Percentiles rank a stretch among this genome's conserved stretches.
Evolutionary conservation across 2,329 filamentous ascomycete species (phyloP).

Genomic region (Fusarium sp.): DNA sequence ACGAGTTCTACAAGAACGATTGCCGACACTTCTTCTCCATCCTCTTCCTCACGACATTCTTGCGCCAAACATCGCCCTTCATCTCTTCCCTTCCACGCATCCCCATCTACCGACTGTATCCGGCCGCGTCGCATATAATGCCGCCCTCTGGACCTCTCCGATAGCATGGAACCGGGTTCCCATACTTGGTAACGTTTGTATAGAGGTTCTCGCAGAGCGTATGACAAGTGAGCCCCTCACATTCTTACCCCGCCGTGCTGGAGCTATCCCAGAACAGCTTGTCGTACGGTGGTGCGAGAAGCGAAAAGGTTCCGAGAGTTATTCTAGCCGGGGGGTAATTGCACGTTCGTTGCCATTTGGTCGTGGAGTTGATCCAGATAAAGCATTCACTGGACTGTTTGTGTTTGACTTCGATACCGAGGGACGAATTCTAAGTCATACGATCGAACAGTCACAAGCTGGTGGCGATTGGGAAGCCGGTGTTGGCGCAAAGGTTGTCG

Average conservation of each 20-base stretch:
- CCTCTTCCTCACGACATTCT: slow-evolving; percentile 81
- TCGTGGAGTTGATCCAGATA: slow-evolving; percentile 65
- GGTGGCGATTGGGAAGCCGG: slow-evolving; percentile 85
- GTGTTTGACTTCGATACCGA: slow-evolving; percentile 95
- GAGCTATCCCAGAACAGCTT: slow-evolving; percentile 61
- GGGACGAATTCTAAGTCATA: slow-evolving; percentile 86
- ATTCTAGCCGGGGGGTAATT: slow-evolving; percentile 54
- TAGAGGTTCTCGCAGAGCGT: slow-evolving; percentile 90
- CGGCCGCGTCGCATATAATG: slow-evolving; percentile 89
- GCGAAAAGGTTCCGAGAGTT: slow-evolving; percentile 69
- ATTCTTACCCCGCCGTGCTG: slow-evolving; percentile 63
- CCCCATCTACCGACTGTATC: slow-evolving; percentile 93
- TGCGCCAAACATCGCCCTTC: slow-evolving; percentile 77
- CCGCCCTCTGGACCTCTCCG: slow-evolving; percentile 94
- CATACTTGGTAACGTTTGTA: slow-evolving; percentile 87
- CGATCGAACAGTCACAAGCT: slow-evolving; percentile 93
- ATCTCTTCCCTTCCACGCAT: slow-evolving; percentile 81
- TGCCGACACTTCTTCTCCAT: slow-evolving; percentile 76
- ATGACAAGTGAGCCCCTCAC: slow-evolving; percentile 75
- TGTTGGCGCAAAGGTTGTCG: slow-evolving; percentile 85
- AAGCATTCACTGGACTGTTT: slow-evolving; percentile 91
- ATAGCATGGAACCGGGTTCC: slow-evolving; percentile 96
- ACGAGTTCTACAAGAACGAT: slow-evolving; percentile 73
- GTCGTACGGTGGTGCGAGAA: slow-evolving; percentile 82
- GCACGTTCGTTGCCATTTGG: slow-evolving; percentile 59